Conservation (phyloP, 2,329 filamentous ascomycete species). For the Colletotrichum tamarilloi region DNA sequence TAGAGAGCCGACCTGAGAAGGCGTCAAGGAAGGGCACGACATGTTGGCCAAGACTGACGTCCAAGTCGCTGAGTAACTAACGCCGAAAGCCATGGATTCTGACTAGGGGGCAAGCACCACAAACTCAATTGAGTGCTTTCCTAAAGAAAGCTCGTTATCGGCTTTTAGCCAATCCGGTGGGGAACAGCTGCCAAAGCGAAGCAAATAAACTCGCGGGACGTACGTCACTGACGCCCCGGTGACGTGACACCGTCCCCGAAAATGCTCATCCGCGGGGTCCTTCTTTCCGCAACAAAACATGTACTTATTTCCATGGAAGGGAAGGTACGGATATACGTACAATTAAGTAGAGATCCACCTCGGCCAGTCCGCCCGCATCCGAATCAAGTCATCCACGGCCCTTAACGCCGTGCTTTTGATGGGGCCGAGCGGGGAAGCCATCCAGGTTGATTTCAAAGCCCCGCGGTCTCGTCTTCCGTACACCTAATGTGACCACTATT, state of each 20-base stretch:
- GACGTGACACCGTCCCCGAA: slow-evolving; percentile 25
- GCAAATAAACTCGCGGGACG: slow-evolving; percentile 9
- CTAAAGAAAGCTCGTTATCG: not conserved
- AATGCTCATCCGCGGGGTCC: not conserved
- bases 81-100: not conserved
- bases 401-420: not conserved
- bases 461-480: not conserved
- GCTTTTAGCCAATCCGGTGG: not conserved
- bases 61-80: not conserved
- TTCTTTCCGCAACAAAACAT: too few species aligned
- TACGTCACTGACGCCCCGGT: slow-evolving; percentile 30
- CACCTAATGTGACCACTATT: not conserved
- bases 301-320: too few species aligned
- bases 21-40: not conserved
- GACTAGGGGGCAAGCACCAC: not conserved
- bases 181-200: not conserved
- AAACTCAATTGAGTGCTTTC: not conserved
- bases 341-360: not conserved
- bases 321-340: not conserved
- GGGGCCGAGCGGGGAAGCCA: slow-evolving; percentile 3
- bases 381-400: not conserved
- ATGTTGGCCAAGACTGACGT: not conserved
- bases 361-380: not conserved
- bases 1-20: too few species aligned
- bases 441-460: slow-evolving; percentile 5